A percentile compares a stretch with the other conserved stretches of the same genome.
Evolutionary conservation across 768 basidiomycete genomes (phyloP).

Genomic region (Collybiopsis confluens): DNA sequence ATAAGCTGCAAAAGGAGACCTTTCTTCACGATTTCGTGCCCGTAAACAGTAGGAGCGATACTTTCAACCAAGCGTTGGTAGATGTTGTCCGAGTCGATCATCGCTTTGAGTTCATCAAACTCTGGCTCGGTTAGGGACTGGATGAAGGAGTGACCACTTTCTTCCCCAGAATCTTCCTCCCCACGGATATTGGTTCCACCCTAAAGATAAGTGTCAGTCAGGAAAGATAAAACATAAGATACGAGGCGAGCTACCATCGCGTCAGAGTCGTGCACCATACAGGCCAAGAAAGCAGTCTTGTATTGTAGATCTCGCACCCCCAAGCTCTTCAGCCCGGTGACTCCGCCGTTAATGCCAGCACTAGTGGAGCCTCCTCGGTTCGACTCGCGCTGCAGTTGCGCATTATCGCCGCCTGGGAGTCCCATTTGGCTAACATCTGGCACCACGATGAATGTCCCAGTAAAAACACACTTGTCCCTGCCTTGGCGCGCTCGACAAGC

Average conservation of each 20-base stretch:
- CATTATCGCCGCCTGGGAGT: slow-evolving; percentile 88
- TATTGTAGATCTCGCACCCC: slow-evolving; percentile 96
- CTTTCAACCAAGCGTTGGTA: slow-evolving; percentile 91
- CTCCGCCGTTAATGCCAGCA: slow-evolving; percentile 70
- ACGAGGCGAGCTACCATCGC: slow-evolving; percentile 58
- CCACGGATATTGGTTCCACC: slow-evolving; percentile 85
- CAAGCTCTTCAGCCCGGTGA: slow-evolving; percentile 89
- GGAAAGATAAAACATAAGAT: neutral
- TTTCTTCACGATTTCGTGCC: slow-evolving; percentile 99
- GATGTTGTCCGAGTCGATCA: slow-evolving; percentile 94
- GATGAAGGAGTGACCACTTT: slow-evolving; percentile 79
- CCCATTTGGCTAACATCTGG: slow-evolving; percentile 97
- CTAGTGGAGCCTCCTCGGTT: slow-evolving; percentile 57
- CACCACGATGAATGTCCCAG: slow-evolving; percentile 96
- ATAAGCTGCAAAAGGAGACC: slow-evolving; percentile 93
- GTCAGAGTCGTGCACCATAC: slow-evolving; percentile 94
- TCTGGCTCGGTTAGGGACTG: slow-evolving; percentile 89
- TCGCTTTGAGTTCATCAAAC: slow-evolving; percentile 88
- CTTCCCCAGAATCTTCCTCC: slow-evolving; percentile 77
- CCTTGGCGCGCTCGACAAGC: slow-evolving; percentile 97
- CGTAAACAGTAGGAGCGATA: slow-evolving; percentile 97
- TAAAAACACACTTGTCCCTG: slow-evolving; percentile 99
- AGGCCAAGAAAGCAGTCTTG: slow-evolving; percentile 97
- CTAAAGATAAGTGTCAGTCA: slow-evolving; percentile 32
- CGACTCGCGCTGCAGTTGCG: slow-evolving; percentile 86